A percentile compares a stretch with the other conserved stretches of the same genome.
These are phyloP conservation scores for Vicia faba DNA, from an alignment of 306 rosid species.

Conservation along the genomic window DNA sequence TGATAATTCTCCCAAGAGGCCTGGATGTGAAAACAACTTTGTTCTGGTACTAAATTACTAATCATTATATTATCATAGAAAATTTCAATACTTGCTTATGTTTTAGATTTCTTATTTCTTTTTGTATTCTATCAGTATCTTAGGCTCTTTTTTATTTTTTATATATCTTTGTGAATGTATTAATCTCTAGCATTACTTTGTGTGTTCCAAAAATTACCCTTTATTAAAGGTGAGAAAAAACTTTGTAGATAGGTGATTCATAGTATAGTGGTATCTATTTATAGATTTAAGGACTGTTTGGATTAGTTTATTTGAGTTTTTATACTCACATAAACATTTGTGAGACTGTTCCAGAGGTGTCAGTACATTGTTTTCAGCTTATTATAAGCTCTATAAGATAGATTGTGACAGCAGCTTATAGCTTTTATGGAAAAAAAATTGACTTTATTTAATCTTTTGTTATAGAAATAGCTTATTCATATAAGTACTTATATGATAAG, in stretches of 20 bases:
- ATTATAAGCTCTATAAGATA: neutral
- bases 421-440: neutral
- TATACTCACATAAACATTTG: neutral
- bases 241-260: too few relatives aligned
- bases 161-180: neutral
- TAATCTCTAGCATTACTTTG: conserved; percentile 20
- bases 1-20: conserved; percentile 65
- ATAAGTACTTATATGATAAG: neutral
- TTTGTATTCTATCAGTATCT: neutral
- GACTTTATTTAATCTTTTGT: neutral
- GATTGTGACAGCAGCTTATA: neutral
- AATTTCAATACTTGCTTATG: neutral
- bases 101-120: conserved; percentile 16
- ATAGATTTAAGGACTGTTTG: neutral
- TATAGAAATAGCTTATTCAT: neutral
- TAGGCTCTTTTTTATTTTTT: conserved; percentile 7
- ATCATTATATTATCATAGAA: too few relatives aligned
- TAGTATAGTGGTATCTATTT: neutral
- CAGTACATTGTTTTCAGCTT: too few relatives aligned
- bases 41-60: conserved; percentile 57
- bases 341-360: neutral
- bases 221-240: neutral
- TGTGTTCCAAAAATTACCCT: neutral
- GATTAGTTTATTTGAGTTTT: neutral
- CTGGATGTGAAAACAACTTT: conserved; percentile 92